Conservation (phyloP, 257 asterid species). For the Rauvolfia tetraphylla region DNA sequence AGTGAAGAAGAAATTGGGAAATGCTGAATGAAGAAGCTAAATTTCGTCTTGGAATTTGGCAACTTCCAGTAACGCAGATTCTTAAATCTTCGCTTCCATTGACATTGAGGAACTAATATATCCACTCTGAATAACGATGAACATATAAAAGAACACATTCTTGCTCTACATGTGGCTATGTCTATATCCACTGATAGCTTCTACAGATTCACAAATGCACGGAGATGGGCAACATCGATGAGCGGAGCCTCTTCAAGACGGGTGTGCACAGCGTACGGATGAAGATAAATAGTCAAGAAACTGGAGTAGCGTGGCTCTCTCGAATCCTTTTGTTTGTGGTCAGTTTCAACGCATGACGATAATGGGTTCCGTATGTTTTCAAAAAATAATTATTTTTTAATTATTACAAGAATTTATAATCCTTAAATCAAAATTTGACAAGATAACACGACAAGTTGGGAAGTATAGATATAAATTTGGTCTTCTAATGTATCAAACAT, state of each 20-base stretch:
- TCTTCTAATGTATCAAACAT: no score
- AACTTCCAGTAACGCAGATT: conserved; percentile 41
- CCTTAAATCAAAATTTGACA: no score
- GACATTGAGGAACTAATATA: conserved; percentile 37
- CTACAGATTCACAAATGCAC: background rate
- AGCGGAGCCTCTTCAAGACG: background rate
- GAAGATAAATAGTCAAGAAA: background rate
- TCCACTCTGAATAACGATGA: conserved; percentile 42
- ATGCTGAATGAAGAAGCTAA: conserved; percentile 29
- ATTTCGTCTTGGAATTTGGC: conserved; percentile 38
- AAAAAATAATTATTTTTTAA: no score
- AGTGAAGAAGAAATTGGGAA: conserved; percentile 47
- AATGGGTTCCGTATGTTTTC: no score
- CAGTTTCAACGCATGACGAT: background rate
- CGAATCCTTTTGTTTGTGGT: no score
- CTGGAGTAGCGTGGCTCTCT: background rate
- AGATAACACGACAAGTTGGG: no score
- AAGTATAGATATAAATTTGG: no score
- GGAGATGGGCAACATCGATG: background rate
- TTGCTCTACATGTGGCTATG: background rate
- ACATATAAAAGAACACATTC: conserved; percentile 45
- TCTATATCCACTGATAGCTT: background rate
- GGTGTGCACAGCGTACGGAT: background rate
- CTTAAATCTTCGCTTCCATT: conserved; percentile 38
- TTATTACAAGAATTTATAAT: no score